These are phyloP conservation scores for Xenosphaeropsis pyriputrescens DNA, from an alignment of 2,329 filamentous ascomycete species.

Conservation along the genomic window DNA sequence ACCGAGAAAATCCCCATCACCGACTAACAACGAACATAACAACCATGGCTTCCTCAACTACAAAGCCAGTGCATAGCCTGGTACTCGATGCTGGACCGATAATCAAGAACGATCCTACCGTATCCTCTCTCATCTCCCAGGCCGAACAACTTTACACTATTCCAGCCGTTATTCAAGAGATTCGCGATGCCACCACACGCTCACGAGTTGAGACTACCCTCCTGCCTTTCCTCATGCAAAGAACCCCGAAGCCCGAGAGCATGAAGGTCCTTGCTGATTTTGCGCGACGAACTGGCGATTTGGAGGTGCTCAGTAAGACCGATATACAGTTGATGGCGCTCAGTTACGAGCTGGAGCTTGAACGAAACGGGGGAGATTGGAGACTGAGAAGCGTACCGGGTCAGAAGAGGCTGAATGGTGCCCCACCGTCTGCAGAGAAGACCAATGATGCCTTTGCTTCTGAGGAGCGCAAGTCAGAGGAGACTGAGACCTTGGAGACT, in stretches of 20 bases:
- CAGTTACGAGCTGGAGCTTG: conserved; percentile 87
- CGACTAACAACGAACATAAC: neutral
- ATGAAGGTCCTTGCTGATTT: conserved; percentile 72
- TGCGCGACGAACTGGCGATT: conserved; percentile 77
- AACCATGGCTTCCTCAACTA: conserved; percentile 13
- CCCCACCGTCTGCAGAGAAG: conserved; percentile 22
- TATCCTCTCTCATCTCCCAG: conserved; percentile 67
- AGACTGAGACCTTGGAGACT: conserved; percentile 1
- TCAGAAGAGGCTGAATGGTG: conserved; percentile 65
- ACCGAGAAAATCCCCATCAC: no score
- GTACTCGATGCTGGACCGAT: conserved; percentile 86
- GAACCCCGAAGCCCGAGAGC: conserved; percentile 61
- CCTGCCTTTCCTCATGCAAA: conserved; percentile 68
- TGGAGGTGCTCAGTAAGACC: conserved; percentile 72
- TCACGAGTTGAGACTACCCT: conserved; percentile 72
- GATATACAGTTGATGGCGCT: conserved; percentile 85
- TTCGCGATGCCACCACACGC: conserved; percentile 70
- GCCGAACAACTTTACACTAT: conserved; percentile 70
- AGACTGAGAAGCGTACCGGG: conserved; percentile 63
- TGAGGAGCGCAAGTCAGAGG: conserved; percentile 1
- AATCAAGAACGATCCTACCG: conserved; percentile 80
- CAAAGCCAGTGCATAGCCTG: conserved; percentile 66
- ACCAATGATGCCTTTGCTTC: conserved; percentile 11
- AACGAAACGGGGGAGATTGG: conserved; percentile 83
- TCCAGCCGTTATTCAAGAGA: conserved; percentile 75